Conservation (phyloP, 2,329 filamentous ascomycete genomes). For the Exophiala sp. region DNA sequence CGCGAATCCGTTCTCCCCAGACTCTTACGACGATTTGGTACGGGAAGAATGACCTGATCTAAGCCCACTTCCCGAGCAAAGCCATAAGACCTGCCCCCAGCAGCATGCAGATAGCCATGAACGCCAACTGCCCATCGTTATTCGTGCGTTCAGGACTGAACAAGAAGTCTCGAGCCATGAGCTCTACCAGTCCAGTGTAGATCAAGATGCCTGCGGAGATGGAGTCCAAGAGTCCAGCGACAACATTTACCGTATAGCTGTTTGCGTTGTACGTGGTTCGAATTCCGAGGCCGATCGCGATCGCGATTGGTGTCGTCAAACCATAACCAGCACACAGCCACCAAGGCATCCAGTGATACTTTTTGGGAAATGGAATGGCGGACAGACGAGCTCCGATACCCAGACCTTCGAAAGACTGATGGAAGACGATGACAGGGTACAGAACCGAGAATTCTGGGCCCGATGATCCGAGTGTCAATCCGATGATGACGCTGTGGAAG, state of each 20-base stretch:
- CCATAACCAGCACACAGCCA: slow-evolving; percentile 48
- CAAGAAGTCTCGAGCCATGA: slow-evolving; percentile 50
- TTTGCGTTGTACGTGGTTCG: slow-evolving; percentile 42
- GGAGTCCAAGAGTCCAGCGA: slow-evolving; percentile 47
- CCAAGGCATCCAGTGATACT: slow-evolving; percentile 48
- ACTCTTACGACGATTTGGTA: no score
- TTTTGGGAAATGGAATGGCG: slow-evolving; percentile 49
- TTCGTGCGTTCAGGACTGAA: slow-evolving; percentile 47
- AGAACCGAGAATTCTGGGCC: slow-evolving; percentile 56
- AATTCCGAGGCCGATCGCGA: slow-evolving; percentile 49
- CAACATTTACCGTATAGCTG: slow-evolving; percentile 42
- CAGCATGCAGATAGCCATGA: slow-evolving; percentile 41
- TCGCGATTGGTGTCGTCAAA: slow-evolving; percentile 51
- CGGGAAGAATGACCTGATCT: slow-evolving; percentile 3
- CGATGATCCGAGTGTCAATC: slow-evolving; percentile 59
- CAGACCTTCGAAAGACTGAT: slow-evolving; percentile 62
- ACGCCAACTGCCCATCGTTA: slow-evolving; percentile 37
- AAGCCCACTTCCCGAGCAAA: slow-evolving; percentile 51
- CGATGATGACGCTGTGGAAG: slow-evolving; percentile 63
- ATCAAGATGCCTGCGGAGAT: slow-evolving; percentile 50
- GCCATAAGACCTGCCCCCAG: slow-evolving; percentile 48
- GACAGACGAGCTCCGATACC: slow-evolving; percentile 61
- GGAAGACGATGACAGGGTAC: slow-evolving; percentile 60
- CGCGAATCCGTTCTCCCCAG: no score
- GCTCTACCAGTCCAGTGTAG: slow-evolving; percentile 50